Conservation (phyloP, 176 grass and related monocot species). For the Pontederia paniculata region DNA sequence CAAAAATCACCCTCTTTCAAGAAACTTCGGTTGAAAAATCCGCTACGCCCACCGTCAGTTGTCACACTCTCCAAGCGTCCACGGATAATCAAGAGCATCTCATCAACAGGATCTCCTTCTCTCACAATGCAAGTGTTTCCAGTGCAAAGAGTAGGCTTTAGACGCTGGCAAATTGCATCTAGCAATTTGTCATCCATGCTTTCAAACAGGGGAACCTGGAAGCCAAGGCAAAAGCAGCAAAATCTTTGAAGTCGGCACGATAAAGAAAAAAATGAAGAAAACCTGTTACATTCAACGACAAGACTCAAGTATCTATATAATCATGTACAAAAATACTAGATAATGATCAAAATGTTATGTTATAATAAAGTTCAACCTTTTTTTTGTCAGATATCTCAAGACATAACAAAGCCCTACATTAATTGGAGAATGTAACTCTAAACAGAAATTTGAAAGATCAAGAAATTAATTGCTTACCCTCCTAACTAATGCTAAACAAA, state of each 20-base stretch:
- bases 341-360: no score
- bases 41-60: constrained; percentile 77
- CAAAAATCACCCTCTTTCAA: constrained; percentile 81
- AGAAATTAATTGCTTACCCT: constrained; percentile 29
- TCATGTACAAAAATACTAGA: no score
- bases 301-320: no score
- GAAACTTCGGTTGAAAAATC: constrained; percentile 74
- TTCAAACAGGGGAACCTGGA: constrained; percentile 82
- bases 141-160: constrained; percentile 76
- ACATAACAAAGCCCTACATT: neutral
- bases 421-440: neutral
- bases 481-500: constrained; percentile 82
- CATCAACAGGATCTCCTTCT: constrained; percentile 93
- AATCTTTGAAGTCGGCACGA: neutral
- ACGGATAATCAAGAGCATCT: constrained; percentile 91
- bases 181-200: constrained; percentile 75
- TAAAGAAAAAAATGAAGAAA: neutral
- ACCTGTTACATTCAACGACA: neutral
- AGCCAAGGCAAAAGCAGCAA: neutral
- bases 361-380: no score
- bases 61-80: constrained; percentile 77
- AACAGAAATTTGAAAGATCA: constrained; percentile 3
- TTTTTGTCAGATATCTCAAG: neutral
- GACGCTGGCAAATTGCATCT: constrained; percentile 78
- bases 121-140: constrained; percentile 58